Evolutionary conservation across 345 rosid genomes (phyloP).

Genomic region (Citrus mangshanensis): DNA sequence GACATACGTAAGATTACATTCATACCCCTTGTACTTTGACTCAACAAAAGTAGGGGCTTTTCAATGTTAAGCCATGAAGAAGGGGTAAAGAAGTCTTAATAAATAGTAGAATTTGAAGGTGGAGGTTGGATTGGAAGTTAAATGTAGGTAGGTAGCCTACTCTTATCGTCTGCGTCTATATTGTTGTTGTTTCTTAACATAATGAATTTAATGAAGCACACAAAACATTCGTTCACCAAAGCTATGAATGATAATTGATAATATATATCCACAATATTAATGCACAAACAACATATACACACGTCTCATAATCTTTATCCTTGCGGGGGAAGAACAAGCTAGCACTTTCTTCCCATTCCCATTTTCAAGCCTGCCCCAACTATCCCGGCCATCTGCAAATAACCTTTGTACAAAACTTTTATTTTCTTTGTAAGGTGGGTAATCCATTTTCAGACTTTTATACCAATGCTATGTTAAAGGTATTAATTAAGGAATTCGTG

Average conservation of each 20-base stretch:
- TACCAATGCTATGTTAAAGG: background rate
- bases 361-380: constrained; percentile 40
- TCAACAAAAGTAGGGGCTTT: background rate
- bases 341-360: background rate
- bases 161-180: constrained; percentile 10
- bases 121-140: constrained; percentile 30
- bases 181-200: background rate
- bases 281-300: background rate
- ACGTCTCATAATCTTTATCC: background rate
- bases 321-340: background rate
- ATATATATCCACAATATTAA: background rate
- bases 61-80: background rate
- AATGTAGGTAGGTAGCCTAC: constrained; percentile 46
- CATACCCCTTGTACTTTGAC: constrained; percentile 6
- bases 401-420: background rate
- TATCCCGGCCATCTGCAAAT: constrained; percentile 16
- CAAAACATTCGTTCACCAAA: constrained; percentile 22
- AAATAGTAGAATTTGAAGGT: background rate
- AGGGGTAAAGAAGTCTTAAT: background rate
- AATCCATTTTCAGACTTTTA: background rate
- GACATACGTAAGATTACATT: background rate
- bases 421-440: background rate
- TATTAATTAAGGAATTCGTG: too few relatives aligned
- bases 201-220: background rate
- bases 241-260: background rate